Conservation (phyloP, 2,329 filamentous ascomycete genomes). For the Xylaria digitata region DNA sequence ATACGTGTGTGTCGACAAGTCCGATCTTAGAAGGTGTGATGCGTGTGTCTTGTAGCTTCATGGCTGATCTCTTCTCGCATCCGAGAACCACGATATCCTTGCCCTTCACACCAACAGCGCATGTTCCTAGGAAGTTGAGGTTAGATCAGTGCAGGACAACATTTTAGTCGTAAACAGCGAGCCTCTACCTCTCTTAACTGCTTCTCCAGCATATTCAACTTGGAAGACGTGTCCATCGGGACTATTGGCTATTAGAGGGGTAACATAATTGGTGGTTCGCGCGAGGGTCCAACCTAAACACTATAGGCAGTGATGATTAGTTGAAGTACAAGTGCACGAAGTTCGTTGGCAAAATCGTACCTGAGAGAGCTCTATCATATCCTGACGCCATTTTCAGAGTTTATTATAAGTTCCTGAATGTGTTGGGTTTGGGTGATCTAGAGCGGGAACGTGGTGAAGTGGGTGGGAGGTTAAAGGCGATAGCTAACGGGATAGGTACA, state of each 20-base stretch:
- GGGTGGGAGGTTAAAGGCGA: conserved; percentile 31
- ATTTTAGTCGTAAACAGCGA: conserved; percentile 6
- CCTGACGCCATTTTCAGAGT: conserved; percentile 79
- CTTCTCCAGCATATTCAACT: conserved; percentile 98
- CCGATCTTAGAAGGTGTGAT: conserved; percentile 99
- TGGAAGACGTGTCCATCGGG: conserved; percentile 99
- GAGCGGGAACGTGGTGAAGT: conserved; percentile 19
- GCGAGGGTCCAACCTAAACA: conserved; percentile 77
- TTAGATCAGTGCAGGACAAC: conserved; percentile 33
- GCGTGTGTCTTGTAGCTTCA: conserved; percentile 99
- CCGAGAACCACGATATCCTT: conserved; percentile 93
- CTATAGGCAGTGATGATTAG: conserved; percentile 65
- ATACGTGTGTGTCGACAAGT: conserved; percentile 93
- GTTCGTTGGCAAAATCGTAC: conserved; percentile 66
- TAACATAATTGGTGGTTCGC: conserved; percentile 21
- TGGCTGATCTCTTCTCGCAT: conserved; percentile 98
- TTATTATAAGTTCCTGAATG: conserved; percentile 29
- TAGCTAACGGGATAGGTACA: conserved; percentile 25
- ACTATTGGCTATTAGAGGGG: conserved; percentile 69
- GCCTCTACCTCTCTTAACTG: conserved; percentile 89
- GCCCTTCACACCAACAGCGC: conserved; percentile 97
- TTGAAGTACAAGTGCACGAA: conserved; percentile 46
- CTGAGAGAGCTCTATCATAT: conserved; percentile 99
- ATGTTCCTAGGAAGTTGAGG: conserved; percentile 74
- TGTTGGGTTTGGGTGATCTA: conserved; percentile 2